Conservation (phyloP, 2,329 filamentous ascomycete genomes). For the Sarocladium kiliense region DNA sequence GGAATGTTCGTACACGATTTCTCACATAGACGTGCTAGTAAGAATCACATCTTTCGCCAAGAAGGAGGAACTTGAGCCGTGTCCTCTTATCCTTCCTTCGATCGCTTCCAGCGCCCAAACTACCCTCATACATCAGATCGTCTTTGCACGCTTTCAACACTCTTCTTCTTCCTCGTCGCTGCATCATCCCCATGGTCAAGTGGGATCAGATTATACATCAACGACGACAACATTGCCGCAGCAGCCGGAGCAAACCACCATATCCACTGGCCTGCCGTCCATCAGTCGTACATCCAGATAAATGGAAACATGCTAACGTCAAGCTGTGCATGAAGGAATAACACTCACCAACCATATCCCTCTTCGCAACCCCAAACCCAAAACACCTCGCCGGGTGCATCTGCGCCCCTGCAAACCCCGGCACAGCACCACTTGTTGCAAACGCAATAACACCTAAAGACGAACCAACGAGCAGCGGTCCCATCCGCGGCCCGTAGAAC, state of each 20-base stretch:
- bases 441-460: slow-evolving; percentile 30
- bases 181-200: not conserved
- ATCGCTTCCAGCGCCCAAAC: too few relatives aligned
- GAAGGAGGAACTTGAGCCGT: too few relatives aligned
- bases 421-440: slow-evolving; percentile 29
- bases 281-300: not conserved
- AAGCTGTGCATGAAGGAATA: too few relatives aligned
- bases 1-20: too few relatives aligned
- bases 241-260: slow-evolving; percentile 30
- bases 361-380: slow-evolving; percentile 33
- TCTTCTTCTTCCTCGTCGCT: not conserved
- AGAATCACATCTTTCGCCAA: too few relatives aligned
- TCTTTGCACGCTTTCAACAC: not conserved
- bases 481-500: slow-evolving; percentile 42
- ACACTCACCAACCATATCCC: slow-evolving; percentile 16
- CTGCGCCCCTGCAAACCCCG: slow-evolving; percentile 36
- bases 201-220: slow-evolving; percentile 25
- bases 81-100: too few relatives aligned
- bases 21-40: too few relatives aligned
- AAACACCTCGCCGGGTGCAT: slow-evolving; percentile 42
- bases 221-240: slow-evolving; percentile 20
- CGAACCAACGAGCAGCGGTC: slow-evolving; percentile 42
- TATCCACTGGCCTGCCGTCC: slow-evolving; percentile 27
- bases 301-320: too few relatives aligned
- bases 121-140: not conserved